Percentiles rank a stretch among this genome's conserved stretches.
Evolutionary conservation across 208 protist genomes (phyloP).

Genomic region (Giardia duodenalis): DNA sequence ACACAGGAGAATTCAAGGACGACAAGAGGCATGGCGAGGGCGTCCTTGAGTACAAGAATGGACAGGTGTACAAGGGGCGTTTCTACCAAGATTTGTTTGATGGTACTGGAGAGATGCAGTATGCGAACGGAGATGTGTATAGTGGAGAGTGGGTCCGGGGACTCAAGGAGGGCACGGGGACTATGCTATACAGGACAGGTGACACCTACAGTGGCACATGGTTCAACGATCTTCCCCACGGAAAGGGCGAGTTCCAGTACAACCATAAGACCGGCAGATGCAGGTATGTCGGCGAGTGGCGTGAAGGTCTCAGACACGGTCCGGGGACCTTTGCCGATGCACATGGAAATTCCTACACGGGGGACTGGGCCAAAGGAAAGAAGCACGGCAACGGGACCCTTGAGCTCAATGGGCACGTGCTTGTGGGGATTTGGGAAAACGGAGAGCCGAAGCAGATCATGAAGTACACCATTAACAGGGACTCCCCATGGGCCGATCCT

Average conservation of each 20-base stretch:
- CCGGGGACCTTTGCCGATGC: constrained; percentile 29
- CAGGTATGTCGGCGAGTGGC: constrained; percentile 36
- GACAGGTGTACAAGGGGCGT: constrained; percentile 26
- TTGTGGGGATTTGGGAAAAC: too few relatives aligned
- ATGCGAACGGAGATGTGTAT: constrained; percentile 23
- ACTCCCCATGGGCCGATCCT: too few relatives aligned
- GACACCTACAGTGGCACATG: constrained; percentile 1
- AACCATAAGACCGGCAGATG: background rate
- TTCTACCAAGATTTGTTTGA: constrained; percentile 32
- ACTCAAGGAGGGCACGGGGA: constrained; percentile 34
- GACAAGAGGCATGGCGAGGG: constrained; percentile 38
- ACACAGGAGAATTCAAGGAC: constrained; percentile 28
- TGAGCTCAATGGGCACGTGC: too few relatives aligned
- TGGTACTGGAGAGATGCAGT: constrained; percentile 29
- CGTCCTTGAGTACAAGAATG: constrained; percentile 22
- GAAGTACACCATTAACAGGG: too few relatives aligned
- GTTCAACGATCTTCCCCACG: constrained; percentile 25
- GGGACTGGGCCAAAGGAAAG: constrained; percentile 36
- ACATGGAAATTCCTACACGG: constrained; percentile 29
- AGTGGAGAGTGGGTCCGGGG: constrained; percentile 38
- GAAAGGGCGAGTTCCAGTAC: constrained; percentile 11
- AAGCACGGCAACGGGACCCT: too few relatives aligned
- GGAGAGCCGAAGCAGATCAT: too few relatives aligned
- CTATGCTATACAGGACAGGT: constrained; percentile 12
- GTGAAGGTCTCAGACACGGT: constrained; percentile 32